A percentile compares a stretch with the other conserved stretches of the same genome.
Conservation (phyloP, 2,329 filamentous ascomycete species). For the Trichoderma lentiforme region DNA sequence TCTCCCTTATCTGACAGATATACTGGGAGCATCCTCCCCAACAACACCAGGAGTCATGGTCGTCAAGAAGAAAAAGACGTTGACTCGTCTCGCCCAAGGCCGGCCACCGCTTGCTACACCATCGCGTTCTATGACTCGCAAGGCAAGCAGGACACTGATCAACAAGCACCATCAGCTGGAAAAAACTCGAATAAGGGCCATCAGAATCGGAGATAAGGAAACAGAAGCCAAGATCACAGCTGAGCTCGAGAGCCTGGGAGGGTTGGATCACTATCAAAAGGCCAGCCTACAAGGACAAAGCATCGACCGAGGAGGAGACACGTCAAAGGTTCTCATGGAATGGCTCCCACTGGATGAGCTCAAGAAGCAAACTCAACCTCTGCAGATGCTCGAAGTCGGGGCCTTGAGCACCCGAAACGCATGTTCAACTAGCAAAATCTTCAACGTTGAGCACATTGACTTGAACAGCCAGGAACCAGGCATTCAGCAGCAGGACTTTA, state of each 20-base stretch:
- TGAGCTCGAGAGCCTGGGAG: slow-evolving; percentile 57
- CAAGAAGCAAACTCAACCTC: slow-evolving; percentile 25
- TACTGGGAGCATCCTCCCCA: not conserved
- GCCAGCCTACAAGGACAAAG: slow-evolving; percentile 68
- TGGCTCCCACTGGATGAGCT: slow-evolving; percentile 48
- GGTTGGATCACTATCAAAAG: slow-evolving; percentile 61
- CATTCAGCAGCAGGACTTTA: slow-evolving; percentile 90
- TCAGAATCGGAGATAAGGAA: slow-evolving; percentile 47
- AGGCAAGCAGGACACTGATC: slow-evolving; percentile 62
- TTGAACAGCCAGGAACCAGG: slow-evolving; percentile 78
- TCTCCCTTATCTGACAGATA: not conserved
- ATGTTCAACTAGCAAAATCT: slow-evolving; percentile 68
- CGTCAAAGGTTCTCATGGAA: slow-evolving; percentile 60
- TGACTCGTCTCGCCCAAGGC: slow-evolving; percentile 46
- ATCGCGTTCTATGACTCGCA: slow-evolving; percentile 59
- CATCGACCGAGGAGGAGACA: slow-evolving; percentile 64
- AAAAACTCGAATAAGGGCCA: slow-evolving; percentile 58
- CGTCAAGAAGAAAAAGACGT: slow-evolving; percentile 44
- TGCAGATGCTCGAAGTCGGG: slow-evolving; percentile 83
- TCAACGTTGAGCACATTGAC: slow-evolving; percentile 82
- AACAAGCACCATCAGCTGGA: slow-evolving; percentile 63
- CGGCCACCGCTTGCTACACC: slow-evolving; percentile 55
- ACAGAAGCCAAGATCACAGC: slow-evolving; percentile 45
- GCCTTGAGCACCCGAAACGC: slow-evolving; percentile 81
- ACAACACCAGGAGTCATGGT: slow-evolving; percentile 37